phyloP scores from a whole-genome alignment of 73 alveolate genomes.

The Uronychia setigera region DNA sequence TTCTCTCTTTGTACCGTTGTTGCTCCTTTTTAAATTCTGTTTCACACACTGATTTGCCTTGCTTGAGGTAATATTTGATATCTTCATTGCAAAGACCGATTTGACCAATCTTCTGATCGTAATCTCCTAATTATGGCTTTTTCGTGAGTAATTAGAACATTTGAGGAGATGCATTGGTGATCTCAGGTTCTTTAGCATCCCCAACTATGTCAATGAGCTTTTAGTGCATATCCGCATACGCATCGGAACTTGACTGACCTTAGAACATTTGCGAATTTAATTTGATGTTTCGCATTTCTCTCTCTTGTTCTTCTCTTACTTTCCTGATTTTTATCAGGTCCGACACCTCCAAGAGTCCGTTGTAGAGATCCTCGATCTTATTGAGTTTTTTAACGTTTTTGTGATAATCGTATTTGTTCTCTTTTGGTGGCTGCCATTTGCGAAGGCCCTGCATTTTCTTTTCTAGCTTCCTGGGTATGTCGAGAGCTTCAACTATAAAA shows the following conservation, averaged over 20 bases:
- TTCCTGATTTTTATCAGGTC: background rate
- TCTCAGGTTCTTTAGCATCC: background rate
- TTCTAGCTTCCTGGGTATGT: no score
- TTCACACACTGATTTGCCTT: background rate
- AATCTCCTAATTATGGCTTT: background rate
- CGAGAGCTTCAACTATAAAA: no score
- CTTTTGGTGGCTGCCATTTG: background rate
- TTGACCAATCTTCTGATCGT: background rate
- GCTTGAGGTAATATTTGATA: background rate
- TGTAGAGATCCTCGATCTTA: background rate
- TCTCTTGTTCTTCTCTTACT: background rate
- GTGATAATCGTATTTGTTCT: background rate
- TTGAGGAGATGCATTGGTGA: background rate
- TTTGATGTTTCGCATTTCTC: background rate
- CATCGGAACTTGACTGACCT: background rate
- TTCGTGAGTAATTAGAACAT: background rate
- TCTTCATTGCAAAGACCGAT: background rate
- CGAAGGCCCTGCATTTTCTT: background rate
- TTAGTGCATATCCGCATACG: background rate
- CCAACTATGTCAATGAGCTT: background rate
- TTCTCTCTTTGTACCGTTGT: background rate
- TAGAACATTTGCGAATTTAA: background rate
- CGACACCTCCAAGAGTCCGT: background rate
- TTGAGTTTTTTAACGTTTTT: background rate
- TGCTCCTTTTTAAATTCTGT: background rate